Percentiles rank a stretch among this genome's conserved stretches.
phyloP scores from a whole-genome alignment of 176 grass and related monocot species.

The Bonia amplexicaulis region DNA sequence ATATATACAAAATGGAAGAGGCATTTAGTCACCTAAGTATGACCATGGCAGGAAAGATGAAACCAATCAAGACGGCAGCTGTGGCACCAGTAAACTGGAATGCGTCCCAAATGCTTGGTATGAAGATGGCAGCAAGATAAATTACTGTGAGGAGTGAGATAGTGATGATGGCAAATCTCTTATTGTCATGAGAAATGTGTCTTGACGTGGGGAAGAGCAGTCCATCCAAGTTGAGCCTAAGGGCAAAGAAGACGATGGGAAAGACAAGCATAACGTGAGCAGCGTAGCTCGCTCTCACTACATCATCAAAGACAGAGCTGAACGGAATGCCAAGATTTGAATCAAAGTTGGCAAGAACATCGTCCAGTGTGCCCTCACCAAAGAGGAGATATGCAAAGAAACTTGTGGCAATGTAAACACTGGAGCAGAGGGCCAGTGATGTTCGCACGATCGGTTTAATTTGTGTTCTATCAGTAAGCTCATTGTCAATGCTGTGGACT shows the following conservation, averaged over 20 bases:
- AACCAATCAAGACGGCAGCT: conserved; percentile 64
- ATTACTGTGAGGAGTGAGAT: conserved; percentile 48
- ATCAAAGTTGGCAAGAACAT: conserved; percentile 87
- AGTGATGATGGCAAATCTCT: conserved; percentile 66
- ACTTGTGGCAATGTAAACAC: conserved; percentile 73
- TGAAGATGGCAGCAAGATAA: conserved; percentile 63
- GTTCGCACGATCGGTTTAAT: conserved; percentile 57
- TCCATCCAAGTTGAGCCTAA: conserved; percentile 77
- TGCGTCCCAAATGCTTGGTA: conserved; percentile 87
- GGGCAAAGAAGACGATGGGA: conserved; percentile 68
- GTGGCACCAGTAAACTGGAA: conserved; percentile 93
- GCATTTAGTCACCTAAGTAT: conserved; percentile 56
- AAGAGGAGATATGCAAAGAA: conserved; percentile 92
- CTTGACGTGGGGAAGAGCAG: conserved; percentile 66
- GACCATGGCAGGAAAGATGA: conserved; percentile 84
- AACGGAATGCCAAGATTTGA: conserved; percentile 63
- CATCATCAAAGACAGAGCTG: conserved; percentile 58
- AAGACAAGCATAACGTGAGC: conserved; percentile 86
- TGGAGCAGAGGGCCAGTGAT: conserved; percentile 63
- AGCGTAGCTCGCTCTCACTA: conserved; percentile 74
- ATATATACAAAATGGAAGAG: neutral
- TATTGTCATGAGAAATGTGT: conserved; percentile 57
- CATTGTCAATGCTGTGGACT: conserved; percentile 89
- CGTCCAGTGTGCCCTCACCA: conserved; percentile 67
- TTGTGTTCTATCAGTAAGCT: conserved; percentile 62